Percentiles rank a stretch among this genome's conserved stretches.
phyloP scores from a whole-genome alignment of 768 basidiomycete genomes.

The Hericium coralloides region DNA sequence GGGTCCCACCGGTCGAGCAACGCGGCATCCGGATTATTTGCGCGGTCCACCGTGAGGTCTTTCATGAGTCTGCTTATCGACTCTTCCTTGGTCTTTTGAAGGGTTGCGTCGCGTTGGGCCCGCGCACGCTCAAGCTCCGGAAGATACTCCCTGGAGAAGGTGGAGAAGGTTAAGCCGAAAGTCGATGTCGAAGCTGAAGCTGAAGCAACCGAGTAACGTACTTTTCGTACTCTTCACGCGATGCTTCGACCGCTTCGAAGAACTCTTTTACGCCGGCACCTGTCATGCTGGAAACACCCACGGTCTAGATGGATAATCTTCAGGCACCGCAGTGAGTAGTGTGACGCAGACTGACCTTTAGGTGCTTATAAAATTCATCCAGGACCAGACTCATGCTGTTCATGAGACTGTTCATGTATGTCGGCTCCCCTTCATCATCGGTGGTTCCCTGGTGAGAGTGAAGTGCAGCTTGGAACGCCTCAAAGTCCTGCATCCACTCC shows the following conservation, averaged over 20 bases:
- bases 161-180: neutral
- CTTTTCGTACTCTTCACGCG: conserved; percentile 83
- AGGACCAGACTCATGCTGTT: conserved; percentile 97
- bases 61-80: conserved; percentile 71
- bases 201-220: conserved; percentile 27
- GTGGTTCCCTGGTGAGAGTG: conserved; percentile 56
- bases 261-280: conserved; percentile 92
- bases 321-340: neutral
- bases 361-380: conserved; percentile 96
- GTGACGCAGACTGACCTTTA: conserved; percentile 51
- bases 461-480: conserved; percentile 86
- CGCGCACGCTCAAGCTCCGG: conserved; percentile 78
- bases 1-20: conserved; percentile 55
- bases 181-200: neutral
- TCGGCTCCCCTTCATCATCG: conserved; percentile 83
- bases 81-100: conserved; percentile 62
- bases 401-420: conserved; percentile 98
- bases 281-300: conserved; percentile 93
- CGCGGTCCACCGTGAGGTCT: conserved; percentile 70
- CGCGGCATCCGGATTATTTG: conserved; percentile 48
- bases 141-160: conserved; percentile 66
- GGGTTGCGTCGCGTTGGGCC: conserved; percentile 49
- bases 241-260: conserved; percentile 84
- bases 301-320: conserved; percentile 44
- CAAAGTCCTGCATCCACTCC: conserved; percentile 98